Conservation (phyloP, 2,329 filamentous ascomycete genomes). For the Colletotrichum camelliae region DNA sequence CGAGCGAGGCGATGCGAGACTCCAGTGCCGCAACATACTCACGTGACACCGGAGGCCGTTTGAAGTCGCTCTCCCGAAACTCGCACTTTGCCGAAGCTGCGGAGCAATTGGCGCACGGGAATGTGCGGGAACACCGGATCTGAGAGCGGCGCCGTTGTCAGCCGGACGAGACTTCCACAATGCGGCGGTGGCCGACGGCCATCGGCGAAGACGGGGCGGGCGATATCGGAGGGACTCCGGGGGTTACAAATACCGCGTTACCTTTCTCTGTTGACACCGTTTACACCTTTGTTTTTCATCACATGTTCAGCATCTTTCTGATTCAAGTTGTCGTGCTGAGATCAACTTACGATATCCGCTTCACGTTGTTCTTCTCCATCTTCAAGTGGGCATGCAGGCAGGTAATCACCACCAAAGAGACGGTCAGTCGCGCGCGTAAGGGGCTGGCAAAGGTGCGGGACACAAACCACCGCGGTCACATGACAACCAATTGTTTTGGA, state of each 20-base stretch:
- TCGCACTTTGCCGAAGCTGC: constrained; percentile 17
- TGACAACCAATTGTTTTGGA: background rate
- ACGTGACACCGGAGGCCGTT: constrained; percentile 22
- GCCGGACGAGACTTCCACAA: background rate
- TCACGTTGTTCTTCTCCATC: constrained; percentile 6
- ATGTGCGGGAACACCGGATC: constrained; percentile 25
- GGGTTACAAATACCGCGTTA: background rate
- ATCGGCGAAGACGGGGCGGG: background rate
- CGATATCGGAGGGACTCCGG: background rate
- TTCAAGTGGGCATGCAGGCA: background rate
- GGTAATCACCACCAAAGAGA: background rate
- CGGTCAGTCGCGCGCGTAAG: background rate
- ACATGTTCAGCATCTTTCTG: background rate
- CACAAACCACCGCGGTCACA: background rate
- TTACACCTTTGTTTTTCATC: background rate
- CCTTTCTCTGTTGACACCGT: constrained; percentile 16
- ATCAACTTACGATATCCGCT: constrained; percentile 7
- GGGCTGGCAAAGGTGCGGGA: background rate
- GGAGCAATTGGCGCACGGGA: constrained; percentile 22
- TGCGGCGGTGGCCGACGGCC: background rate
- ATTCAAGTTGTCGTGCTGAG: rapidly evolving
- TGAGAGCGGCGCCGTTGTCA: background rate
- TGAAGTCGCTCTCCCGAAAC: constrained; percentile 22
- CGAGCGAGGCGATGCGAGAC: constrained; percentile 29
- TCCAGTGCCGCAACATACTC: constrained; percentile 32